Conservation (phyloP, 176 grass and related monocot species). For the Thinopyrum elongatum region DNA sequence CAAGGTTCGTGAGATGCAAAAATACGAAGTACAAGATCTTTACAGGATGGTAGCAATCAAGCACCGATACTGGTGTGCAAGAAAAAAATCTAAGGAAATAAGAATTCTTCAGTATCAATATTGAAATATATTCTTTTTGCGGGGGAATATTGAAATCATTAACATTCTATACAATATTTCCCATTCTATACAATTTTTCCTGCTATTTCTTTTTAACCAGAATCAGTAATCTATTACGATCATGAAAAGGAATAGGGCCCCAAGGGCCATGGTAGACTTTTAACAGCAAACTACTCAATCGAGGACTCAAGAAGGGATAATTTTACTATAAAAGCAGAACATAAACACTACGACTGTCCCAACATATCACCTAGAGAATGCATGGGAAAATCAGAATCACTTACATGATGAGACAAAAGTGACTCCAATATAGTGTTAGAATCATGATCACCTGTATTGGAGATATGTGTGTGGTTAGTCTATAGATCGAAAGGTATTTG, state of each 20-base stretch:
- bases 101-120: not conserved
- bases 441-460: constrained; percentile 58
- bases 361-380: constrained; percentile 3
- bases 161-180: not conserved
- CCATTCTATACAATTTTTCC: not conserved
- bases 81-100: not conserved
- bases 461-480: constrained; percentile 38
- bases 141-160: too few relatives aligned
- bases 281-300: not conserved
- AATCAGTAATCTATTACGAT: not conserved
- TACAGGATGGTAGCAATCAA: not conserved
- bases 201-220: not conserved
- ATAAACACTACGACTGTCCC: not conserved
- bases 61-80: not conserved
- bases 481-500: not conserved
- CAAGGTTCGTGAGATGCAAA: not conserved
- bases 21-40: not conserved
- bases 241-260: not conserved
- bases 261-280: not conserved
- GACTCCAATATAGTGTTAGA: constrained; percentile 43
- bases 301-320: constrained; percentile 9
- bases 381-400: constrained; percentile 51
- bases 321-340: constrained; percentile 9
- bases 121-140: not conserved
- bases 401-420: constrained; percentile 72